Base-by-base conservation (phyloP, 1,284 basidiomycete species). In the Jaminaea rosea region DNA sequence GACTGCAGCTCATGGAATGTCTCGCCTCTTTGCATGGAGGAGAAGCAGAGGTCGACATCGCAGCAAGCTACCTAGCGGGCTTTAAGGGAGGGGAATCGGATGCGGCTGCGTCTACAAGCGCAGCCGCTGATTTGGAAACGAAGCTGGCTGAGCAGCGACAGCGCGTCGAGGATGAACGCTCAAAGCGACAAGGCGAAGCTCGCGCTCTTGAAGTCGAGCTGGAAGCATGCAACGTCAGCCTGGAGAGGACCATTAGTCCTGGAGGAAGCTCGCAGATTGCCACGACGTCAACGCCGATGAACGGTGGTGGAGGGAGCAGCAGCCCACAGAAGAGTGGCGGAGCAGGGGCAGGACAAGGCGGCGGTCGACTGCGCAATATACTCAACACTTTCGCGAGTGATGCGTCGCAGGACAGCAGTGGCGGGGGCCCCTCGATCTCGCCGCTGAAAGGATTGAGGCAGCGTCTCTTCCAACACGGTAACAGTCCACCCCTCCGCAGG, bases 21-120 rank as follows among this genome's bases (percentile, higher is more conserved):
- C 29, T 57, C 5, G 34, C 44, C 26, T 41, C 44, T 23, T 41
- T 68, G 26, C 63, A 68, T 31, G 65, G 63, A 3, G 63, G 65
- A 15, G 49, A 48, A 36, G 51, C 58, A 15, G 65, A 68, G 44
- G 50, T 61, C 4, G 46, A 59, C 9, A 41, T 66, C 2, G 47
- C 56, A 15, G 15, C 15, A 31, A 8, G 29, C 29, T 31, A 8
- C 15, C 15, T 31, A 15, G 29, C 29, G 15, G 29, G 29, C 29
- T 8, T 31, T 15, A 31, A 31, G 29, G 15, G 29, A 31, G 15
- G 29, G 9, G 29, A 31, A 8, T 31, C 15, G 29, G 29, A n/a
- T n/a, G n/a, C n/a, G n/a, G n/a, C n/a, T n/a, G n/a, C n/a, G n/a
- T n/a, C n/a, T 15, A 31, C 8, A 8, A 31, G 8, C 29, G 15